Evolutionary conservation across 306 rosid species (phyloP).

Genomic region (Pyrus communis): DNA sequence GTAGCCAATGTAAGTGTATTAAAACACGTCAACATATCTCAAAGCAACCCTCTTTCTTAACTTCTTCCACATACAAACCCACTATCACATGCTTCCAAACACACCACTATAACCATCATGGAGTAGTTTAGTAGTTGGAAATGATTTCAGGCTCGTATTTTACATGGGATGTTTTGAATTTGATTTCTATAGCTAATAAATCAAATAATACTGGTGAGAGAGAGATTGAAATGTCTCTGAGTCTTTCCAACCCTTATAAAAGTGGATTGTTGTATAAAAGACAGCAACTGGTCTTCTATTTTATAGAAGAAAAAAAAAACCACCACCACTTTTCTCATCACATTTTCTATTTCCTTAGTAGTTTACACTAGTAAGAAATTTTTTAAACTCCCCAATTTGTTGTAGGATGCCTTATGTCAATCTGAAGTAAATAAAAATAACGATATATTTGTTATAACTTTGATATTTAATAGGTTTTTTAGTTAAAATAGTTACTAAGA

Average conservation of each 20-base stretch:
- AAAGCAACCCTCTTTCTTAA: not conserved
- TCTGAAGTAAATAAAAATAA: not conserved
- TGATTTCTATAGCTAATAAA: too few species aligned
- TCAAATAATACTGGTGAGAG: fast-evolving
- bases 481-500: too few species aligned
- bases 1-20: not conserved
- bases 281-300: fast-evolving
- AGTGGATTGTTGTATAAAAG: too few species aligned
- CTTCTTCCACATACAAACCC: not conserved
- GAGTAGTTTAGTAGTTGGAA: too few species aligned
- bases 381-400: not conserved
- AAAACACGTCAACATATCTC: not conserved
- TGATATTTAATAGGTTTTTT: fast-evolving
- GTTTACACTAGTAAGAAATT: too few species aligned
- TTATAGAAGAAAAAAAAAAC: too few species aligned
- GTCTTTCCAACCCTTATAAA: too few species aligned
- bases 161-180: fast-evolving
- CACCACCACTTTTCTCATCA: not conserved
- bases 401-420: not conserved
- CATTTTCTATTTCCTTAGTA: not conserved
- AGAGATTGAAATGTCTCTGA: too few species aligned
- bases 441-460: too few species aligned
- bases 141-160: too few species aligned
- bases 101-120: not conserved
- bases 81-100: not conserved